Base-by-base conservation (phyloP, 2,329 filamentous ascomycete species). In the Calonectria ilicicola region DNA sequence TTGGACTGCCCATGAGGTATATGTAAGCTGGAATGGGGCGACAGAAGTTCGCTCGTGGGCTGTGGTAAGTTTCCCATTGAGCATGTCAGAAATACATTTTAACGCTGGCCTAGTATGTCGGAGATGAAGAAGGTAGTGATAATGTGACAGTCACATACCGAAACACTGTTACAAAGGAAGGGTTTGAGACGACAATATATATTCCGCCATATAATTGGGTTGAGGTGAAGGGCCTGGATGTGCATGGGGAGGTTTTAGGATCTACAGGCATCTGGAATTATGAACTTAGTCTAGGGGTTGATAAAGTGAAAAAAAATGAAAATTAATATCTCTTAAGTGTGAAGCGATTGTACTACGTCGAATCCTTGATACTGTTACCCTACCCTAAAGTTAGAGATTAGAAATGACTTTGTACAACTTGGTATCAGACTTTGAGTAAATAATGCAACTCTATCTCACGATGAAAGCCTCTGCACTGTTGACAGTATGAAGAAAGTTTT, bases 21-120 rank as follows among this genome's bases (percentile, higher is more conserved):
- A 65, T 19, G 62, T 70, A 1, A 70, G 68, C 40, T 70, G 68
- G 68, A 70, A 70, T 51, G 68, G 68, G 42, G 68, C 68, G 19
- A 70, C 68, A 7, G 68, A 70, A 42, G 68, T 70, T n/a, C 40
- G 62, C 23, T 70, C 68, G 32, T 70, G 68, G 68, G 68, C 49
- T 17, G 62, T 70, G 49, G 68, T 70, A 27, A 66, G 68, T 70
- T 46, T 53, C 10, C 27, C 5, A 5, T 21, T n/a, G n/a, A 65
- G 21, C 5, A 62, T 60, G 10, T 42, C 17, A 26, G 8, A 32
- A 40, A 46, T 38, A 53, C 5, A 23, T 58, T 35, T 29, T 70
- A 23, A 66, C 63, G 21, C 7, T n/a, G 12, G 32, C 49, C 9
- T 35, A 70, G 68, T 70, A 66, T 26, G 68, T 60, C 17, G 68